These are phyloP conservation scores for Talaromyces rugulosus DNA, from an alignment of 2,329 filamentous ascomycete species.

Conservation along the genomic window DNA sequence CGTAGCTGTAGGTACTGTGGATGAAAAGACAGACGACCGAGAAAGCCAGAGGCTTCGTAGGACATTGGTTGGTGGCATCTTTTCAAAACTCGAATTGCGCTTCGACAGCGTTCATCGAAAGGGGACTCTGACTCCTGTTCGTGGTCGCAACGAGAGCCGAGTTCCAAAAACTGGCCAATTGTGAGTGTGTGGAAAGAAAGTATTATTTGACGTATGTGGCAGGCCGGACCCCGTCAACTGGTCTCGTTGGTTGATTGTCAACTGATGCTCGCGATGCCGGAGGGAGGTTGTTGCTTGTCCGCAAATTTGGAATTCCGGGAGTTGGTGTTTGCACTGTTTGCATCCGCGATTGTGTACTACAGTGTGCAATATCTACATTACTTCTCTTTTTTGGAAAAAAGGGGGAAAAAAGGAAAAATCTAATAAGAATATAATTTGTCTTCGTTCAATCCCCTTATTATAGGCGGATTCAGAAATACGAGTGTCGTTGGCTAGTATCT, in stretches of 20 bases:
- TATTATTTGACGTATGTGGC: neutral
- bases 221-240: neutral
- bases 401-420: too few relatives aligned
- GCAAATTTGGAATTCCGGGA: neutral
- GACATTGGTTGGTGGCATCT: neutral
- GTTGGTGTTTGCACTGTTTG: slow-evolving; percentile 10
- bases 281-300: slow-evolving; percentile 1
- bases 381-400: too few relatives aligned
- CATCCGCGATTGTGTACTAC: neutral
- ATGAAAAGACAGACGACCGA: neutral
- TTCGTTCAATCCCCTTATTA: too few relatives aligned
- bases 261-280: neutral
- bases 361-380: too few relatives aligned
- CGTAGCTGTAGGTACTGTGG: neutral
- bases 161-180: neutral
- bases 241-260: neutral
- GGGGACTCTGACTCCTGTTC: neutral
- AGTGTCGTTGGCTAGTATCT: too few relatives aligned
- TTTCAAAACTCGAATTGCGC: neutral
- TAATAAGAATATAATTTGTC: too few relatives aligned
- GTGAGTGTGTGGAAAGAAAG: neutral
- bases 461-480: too few relatives aligned
- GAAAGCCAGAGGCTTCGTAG: neutral
- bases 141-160: neutral
- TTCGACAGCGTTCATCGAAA: neutral